phyloP scores from a whole-genome alignment of 2,329 filamentous ascomycete species.

The Trichoderma oligosporum region DNA sequence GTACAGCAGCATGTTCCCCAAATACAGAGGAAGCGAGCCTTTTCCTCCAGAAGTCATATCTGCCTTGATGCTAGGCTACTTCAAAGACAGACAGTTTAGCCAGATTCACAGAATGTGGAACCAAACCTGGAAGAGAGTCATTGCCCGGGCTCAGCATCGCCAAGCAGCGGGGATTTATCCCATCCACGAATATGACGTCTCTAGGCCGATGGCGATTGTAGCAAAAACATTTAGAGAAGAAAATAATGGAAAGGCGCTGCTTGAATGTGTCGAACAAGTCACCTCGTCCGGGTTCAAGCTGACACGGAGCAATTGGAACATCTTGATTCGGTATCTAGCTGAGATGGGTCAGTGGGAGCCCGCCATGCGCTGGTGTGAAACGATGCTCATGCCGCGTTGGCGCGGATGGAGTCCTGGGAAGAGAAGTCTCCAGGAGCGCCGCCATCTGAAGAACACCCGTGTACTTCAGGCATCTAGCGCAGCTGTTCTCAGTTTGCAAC shows the following conservation, averaged over 20 bases:
- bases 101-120: slow-evolving; percentile 66
- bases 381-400: slow-evolving; percentile 73
- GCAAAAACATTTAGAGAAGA: slow-evolving; percentile 41
- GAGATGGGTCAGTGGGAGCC: slow-evolving; percentile 55
- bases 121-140: slow-evolving; percentile 52
- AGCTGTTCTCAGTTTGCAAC: slow-evolving; percentile 48
- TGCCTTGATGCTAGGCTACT: slow-evolving; percentile 65
- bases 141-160: slow-evolving; percentile 32
- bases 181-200: slow-evolving; percentile 51
- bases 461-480: slow-evolving; percentile 31
- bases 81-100: slow-evolving; percentile 53
- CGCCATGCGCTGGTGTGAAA: slow-evolving; percentile 73
- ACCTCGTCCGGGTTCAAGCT: slow-evolving; percentile 66
- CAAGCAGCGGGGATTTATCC: slow-evolving; percentile 37
- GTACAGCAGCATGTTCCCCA: slow-evolving; percentile 44
- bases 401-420: slow-evolving; percentile 59
- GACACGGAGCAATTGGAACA: slow-evolving; percentile 77
- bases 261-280: slow-evolving; percentile 52
- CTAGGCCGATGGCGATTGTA: slow-evolving; percentile 48
- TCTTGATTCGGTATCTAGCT: slow-evolving; percentile 65
- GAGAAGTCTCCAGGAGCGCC: slow-evolving; percentile 32
- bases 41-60: slow-evolving; percentile 55
- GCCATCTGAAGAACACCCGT: slow-evolving; percentile 37
- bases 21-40: slow-evolving; percentile 30
- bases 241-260: slow-evolving; percentile 45